Percentiles rank a stretch among this genome's conserved stretches.
These are phyloP conservation scores for Dendrothele bispora DNA, from an alignment of 768 basidiomycete genomes.

Conservation along the genomic window DNA sequence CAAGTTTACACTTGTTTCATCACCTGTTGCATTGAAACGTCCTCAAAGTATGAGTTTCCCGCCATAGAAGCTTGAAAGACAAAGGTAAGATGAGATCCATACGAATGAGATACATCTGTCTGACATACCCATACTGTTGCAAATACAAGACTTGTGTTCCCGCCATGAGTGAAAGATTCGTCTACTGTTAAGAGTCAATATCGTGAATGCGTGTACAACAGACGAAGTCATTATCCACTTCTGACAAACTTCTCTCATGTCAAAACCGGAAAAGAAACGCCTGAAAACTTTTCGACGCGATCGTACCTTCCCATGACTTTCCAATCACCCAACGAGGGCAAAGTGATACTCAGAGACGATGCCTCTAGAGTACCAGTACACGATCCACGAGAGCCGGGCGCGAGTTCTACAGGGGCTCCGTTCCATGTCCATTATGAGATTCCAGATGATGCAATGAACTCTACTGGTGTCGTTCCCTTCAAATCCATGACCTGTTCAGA, in stretches of 20 bases:
- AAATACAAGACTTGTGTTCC: constrained; percentile 46
- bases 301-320: constrained; percentile 45
- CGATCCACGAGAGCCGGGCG: constrained; percentile 26
- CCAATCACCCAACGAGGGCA: constrained; percentile 44
- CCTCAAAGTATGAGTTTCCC: constrained; percentile 52
- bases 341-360: constrained; percentile 13
- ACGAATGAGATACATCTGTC: background rate
- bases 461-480: constrained; percentile 43
- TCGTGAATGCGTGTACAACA: background rate
- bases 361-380: constrained; percentile 25
- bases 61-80: constrained; percentile 51
- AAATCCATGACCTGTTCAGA: constrained; percentile 46
- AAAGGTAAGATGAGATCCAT: background rate
- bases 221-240: constrained; percentile 40
- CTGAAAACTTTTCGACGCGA: background rate
- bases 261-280: constrained; percentile 4
- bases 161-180: constrained; percentile 43
- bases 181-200: constrained; percentile 34
- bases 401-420: constrained; percentile 20
- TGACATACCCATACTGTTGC: constrained; percentile 47
- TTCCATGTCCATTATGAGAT: constrained; percentile 44
- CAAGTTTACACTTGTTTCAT: constrained; percentile 44
- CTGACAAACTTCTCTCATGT: constrained; percentile 42
- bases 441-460: constrained; percentile 40
- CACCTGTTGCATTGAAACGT: constrained; percentile 46